Base-by-base conservation (phyloP, 2,329 filamentous ascomycete species). In the Phoma sp. region DNA sequence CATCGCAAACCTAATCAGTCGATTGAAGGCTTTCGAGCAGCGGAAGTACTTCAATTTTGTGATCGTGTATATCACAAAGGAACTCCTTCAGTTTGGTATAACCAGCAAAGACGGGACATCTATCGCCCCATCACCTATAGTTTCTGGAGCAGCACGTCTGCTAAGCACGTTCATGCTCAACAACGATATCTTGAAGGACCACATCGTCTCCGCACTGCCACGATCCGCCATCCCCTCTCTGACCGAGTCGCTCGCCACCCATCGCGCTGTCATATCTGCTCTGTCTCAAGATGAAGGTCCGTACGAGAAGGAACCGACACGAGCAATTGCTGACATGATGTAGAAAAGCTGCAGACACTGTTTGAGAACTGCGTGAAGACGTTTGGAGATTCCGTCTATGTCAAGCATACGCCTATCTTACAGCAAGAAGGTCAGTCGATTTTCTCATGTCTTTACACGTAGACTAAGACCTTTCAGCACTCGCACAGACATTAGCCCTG, bases 381-480 rank as follows among this genome's bases (percentile, higher is more conserved):
- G 43, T 96, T 98, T 72, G 90, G 91, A 1, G 93, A 97, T 65
- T 86, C 89, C 44, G 79, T 98, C 9, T 96, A 92, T 66, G 91
- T 98, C 63, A 89, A 86, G 53, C 92, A 98, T 73, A 85, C 89
- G 0, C 88, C 93, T 4, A 84, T 89, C n/a, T 70, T 95, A 35
- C 89, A 93, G 67, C 95, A 99, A 81, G 91, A 98, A 82, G 89
- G 91, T 90, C 76, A 39, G 52, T 24, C 35, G 10, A 1, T 18
- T 13, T 2, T 18, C 2, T 7, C 10, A 39, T 6, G 32, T 4
- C 22, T 10, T 27, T 11, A 23, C 27, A 41, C 9, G 3, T 72
- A 52, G 73, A 4, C 65, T 65, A 23, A 62, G 42, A 24, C 7
- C 25, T 6, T 1, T n/a, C 47, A 95, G 91, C 87, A 24, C 89